A percentile compares a stretch with the other conserved stretches of the same genome.
Evolutionary conservation across 2,329 filamentous ascomycete genomes (phyloP).

Genomic region (Pseudogymnoascus sp.): DNA sequence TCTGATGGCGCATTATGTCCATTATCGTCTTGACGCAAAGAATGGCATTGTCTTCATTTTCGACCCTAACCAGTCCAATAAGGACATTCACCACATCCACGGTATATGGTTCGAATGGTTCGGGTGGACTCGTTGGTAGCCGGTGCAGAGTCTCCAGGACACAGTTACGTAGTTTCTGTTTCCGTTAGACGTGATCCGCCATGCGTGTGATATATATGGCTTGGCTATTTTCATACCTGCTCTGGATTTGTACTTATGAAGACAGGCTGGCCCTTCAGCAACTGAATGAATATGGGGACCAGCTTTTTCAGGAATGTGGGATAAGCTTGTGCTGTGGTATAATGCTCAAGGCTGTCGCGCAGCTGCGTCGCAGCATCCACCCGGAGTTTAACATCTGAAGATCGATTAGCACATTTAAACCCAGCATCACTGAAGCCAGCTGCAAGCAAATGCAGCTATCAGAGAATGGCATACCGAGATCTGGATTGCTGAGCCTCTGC

Average conservation of each 20-base stretch:
- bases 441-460: background rate
- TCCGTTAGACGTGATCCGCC: background rate
- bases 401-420: constrained; percentile 8
- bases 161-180: constrained; percentile 79
- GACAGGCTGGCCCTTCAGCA: constrained; percentile 76
- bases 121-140: constrained; percentile 63
- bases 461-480: constrained; percentile 17
- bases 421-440: constrained; percentile 12
- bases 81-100: constrained; percentile 82
- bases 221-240: constrained; percentile 51
- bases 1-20: constrained; percentile 89
- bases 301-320: constrained; percentile 74
- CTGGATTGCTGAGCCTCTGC: constrained; percentile 49
- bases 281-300: constrained; percentile 80
- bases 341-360: constrained; percentile 86
- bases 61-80: constrained; percentile 77
- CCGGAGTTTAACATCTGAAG: constrained; percentile 69
- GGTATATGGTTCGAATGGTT: constrained; percentile 82
- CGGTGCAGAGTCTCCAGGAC: constrained; percentile 92
- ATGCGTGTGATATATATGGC: constrained; percentile 8
- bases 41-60: constrained; percentile 99
- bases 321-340: constrained; percentile 71
- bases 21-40: constrained; percentile 97
- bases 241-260: constrained; percentile 87
- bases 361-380: constrained; percentile 75